A percentile compares a stretch with the other conserved stretches of the same genome.
These are phyloP conservation scores for Cymbopogon citratus DNA, from an alignment of 176 grass and related monocot species.

Conservation along the genomic window DNA sequence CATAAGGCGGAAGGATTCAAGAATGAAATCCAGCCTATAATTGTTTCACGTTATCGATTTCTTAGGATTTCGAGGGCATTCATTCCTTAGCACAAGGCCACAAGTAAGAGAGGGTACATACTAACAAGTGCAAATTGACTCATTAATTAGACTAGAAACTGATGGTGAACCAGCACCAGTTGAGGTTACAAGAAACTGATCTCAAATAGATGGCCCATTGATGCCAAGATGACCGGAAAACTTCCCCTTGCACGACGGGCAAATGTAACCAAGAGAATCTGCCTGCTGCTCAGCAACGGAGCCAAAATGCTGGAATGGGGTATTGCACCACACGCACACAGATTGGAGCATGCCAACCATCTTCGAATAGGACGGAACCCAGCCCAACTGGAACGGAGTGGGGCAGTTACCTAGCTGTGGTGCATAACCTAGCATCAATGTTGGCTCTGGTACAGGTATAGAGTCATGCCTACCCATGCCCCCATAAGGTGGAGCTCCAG, in stretches of 20 bases:
- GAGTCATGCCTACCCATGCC: slow-evolving; percentile 37
- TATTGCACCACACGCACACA: slow-evolving; percentile 75
- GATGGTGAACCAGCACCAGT: background rate
- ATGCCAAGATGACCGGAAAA: slow-evolving; percentile 63
- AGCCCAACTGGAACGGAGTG: slow-evolving; percentile 62
- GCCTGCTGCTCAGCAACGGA: slow-evolving; percentile 44
- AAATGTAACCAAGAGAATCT: slow-evolving; percentile 82
- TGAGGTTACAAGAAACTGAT: slow-evolving; percentile 11
- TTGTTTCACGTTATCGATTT: background rate
- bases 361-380: slow-evolving; percentile 52
- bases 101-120: background rate
- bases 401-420: slow-evolving; percentile 48
- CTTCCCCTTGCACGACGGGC: slow-evolving; percentile 75
- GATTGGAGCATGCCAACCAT: slow-evolving; percentile 41
- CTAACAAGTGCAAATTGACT: background rate
- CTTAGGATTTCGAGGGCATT: background rate
- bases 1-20: background rate
- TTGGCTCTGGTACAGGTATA: slow-evolving; percentile 43
- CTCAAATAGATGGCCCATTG: slow-evolving; percentile 36
- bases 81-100: background rate
- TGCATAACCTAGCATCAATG: slow-evolving; percentile 59
- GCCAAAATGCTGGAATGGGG: slow-evolving; percentile 61
- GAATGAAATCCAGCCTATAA: background rate
- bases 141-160: background rate
- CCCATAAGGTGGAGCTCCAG: slow-evolving; percentile 43